These are phyloP conservation scores for Limonium bicolor DNA, from an alignment of 148 eudicot species.

Conservation along the genomic window DNA sequence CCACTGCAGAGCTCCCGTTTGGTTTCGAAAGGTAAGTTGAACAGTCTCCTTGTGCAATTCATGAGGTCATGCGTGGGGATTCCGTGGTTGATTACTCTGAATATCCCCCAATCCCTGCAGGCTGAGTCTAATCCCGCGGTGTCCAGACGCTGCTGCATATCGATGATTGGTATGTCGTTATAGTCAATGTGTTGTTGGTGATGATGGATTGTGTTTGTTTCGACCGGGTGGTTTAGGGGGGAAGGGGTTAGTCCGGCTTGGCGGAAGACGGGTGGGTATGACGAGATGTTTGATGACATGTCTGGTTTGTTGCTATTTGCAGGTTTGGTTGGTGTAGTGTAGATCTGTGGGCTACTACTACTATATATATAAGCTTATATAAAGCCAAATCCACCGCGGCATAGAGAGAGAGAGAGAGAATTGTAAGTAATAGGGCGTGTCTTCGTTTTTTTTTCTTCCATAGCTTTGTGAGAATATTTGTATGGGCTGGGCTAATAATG, in stretches of 20 bases:
- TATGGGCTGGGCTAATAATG: too few relatives aligned
- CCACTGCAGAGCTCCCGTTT: constrained; percentile 18
- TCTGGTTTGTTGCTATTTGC: too few relatives aligned
- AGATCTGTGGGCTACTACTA: too few relatives aligned
- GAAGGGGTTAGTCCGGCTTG: too few relatives aligned
- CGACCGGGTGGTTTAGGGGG: not conserved
- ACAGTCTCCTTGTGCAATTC: constrained; percentile 16
- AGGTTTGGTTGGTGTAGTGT: too few relatives aligned
- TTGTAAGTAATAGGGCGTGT: too few relatives aligned
- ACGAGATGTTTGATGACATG: constrained; percentile 3
- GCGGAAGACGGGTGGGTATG: constrained; percentile 29
- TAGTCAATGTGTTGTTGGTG: constrained; percentile 4
- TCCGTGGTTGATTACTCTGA: constrained; percentile 66
- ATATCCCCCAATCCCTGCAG: constrained; percentile 61
- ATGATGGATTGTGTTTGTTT: not conserved
- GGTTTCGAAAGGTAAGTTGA: constrained; percentile 26
- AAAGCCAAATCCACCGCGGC: too few relatives aligned
- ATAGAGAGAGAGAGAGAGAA: too few relatives aligned
- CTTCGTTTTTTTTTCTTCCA: too few relatives aligned
- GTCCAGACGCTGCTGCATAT: constrained; percentile 19
- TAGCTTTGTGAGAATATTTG: too few relatives aligned
- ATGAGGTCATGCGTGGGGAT: constrained; percentile 25
- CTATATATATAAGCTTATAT: too few relatives aligned
- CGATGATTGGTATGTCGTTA: constrained; percentile 36
- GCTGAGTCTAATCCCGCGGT: constrained; percentile 15